Conservation (phyloP, 805 yeast genomes). For the Yamadazyma tumulicola region DNA sequence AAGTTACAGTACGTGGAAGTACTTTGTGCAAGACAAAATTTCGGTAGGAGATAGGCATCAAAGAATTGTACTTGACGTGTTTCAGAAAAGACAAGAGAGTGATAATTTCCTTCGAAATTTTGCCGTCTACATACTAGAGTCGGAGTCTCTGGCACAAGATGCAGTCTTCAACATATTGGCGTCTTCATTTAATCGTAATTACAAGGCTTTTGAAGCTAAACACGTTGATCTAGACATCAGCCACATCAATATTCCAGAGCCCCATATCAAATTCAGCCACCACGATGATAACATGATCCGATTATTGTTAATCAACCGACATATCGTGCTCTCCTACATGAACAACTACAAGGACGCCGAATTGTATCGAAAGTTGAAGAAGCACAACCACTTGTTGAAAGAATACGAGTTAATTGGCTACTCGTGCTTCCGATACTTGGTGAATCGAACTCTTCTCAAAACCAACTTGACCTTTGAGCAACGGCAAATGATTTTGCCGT, state of each 20-base stretch:
- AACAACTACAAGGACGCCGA: neutral
- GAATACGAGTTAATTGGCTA: constrained; percentile 2
- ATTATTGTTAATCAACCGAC: neutral
- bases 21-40: neutral
- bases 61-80: neutral
- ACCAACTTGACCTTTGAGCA: constrained; percentile 1
- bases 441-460: neutral
- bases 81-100: neutral
- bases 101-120: neutral
- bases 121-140: no score
- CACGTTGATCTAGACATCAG: no score
- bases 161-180: neutral
- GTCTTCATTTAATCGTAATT: neutral
- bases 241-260: neutral
- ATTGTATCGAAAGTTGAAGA: neutral
- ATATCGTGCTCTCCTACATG: neutral
- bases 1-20: neutral
- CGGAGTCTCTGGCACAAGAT: no score
- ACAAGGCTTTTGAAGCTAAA: neutral
- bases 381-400: neutral
- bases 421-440: constrained; percentile 4
- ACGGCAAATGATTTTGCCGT: neutral
- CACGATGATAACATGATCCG: neutral
- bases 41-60: neutral
- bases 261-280: neutral